These are phyloP conservation scores for Hygrophoropsis aurantiaca DNA, from an alignment of 768 basidiomycete genomes.

Conservation along the genomic window DNA sequence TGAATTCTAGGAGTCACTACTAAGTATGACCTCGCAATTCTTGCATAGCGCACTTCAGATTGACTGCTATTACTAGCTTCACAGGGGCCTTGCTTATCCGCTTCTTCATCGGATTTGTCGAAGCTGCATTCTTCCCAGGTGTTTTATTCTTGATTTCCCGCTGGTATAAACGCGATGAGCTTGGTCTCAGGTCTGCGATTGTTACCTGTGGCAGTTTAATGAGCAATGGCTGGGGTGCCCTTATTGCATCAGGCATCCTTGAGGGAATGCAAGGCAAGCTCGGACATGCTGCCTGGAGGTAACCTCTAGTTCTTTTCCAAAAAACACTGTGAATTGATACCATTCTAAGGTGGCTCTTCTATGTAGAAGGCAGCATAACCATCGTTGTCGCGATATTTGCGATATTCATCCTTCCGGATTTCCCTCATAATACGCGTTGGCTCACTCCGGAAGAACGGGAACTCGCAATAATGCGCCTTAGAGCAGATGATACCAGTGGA, in stretches of 20 bases:
- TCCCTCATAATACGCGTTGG: constrained; percentile 57
- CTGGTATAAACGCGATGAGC: constrained; percentile 61
- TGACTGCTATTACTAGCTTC: constrained; percentile 44
- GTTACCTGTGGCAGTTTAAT: constrained; percentile 71
- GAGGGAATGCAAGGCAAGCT: constrained; percentile 66
- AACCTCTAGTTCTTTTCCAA: constrained; percentile 15
- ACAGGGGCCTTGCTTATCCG: constrained; percentile 58
- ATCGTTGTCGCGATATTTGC: constrained; percentile 48
- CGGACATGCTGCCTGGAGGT: constrained; percentile 71
- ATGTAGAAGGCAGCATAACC: constrained; percentile 57
- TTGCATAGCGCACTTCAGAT: not conserved
- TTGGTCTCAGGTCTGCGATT: constrained; percentile 62
- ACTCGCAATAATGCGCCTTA: constrained; percentile 54
- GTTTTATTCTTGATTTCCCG: constrained; percentile 62
- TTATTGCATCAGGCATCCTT: constrained; percentile 78
- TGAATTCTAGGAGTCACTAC: constrained; percentile 35
- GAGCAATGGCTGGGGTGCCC: constrained; percentile 74
- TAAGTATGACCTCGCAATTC: constrained; percentile 4
- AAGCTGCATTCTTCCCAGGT: constrained; percentile 66
- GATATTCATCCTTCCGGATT: constrained; percentile 67
- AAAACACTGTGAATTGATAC: not conserved
- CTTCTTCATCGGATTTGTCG: constrained; percentile 70
- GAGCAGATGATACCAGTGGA: constrained; percentile 61
- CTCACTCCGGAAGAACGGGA: constrained; percentile 50
- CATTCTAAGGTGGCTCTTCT: constrained; percentile 63